Evolutionary conservation across 116 monocot genomes (phyloP).

Genomic region (Posidonia oceanica): DNA sequence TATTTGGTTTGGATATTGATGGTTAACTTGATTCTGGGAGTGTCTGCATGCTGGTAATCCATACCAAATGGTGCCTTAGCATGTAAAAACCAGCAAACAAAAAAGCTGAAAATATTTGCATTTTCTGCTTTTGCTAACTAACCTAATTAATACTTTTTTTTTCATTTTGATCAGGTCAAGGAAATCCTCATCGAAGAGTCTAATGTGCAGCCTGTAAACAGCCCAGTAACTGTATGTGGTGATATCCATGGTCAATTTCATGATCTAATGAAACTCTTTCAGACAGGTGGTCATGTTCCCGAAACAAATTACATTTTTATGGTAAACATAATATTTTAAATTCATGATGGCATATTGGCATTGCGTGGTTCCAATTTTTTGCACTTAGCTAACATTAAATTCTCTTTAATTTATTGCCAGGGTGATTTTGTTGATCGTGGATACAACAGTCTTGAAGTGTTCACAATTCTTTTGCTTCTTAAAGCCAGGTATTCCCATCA

Average conservation of each 20-base stretch:
- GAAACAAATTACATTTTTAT: constrained; percentile 99
- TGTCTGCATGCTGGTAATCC: too few relatives aligned
- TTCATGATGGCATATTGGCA: too few relatives aligned
- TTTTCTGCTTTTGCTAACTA: too few relatives aligned
- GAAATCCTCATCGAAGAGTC: constrained; percentile 97
- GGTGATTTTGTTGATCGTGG: constrained; percentile 99
- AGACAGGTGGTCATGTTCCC: constrained; percentile 97
- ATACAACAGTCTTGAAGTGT: constrained; percentile 96
- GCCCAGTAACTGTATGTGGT: constrained; percentile 96
- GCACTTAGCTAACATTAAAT: background rate
- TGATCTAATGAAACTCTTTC: constrained; percentile 99
- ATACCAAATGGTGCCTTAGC: too few relatives aligned
- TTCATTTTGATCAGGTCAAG: constrained; percentile 19
- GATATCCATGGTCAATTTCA: constrained; percentile 99
- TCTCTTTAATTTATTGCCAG: constrained; percentile 24
- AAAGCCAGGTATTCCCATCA: constrained; percentile 74
- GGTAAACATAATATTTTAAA: constrained; percentile 29
- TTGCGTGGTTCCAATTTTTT: background rate
- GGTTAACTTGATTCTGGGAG: too few relatives aligned
- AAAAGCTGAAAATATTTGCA: too few relatives aligned
- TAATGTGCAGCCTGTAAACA: constrained; percentile 98
- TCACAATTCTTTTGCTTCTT: constrained; percentile 93
- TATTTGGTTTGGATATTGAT: too few relatives aligned
- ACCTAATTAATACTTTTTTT: background rate
- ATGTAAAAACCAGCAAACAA: too few relatives aligned